Base-by-base conservation (phyloP, 768 basidiomycete species). In the Podaxis pistillaris region DNA sequence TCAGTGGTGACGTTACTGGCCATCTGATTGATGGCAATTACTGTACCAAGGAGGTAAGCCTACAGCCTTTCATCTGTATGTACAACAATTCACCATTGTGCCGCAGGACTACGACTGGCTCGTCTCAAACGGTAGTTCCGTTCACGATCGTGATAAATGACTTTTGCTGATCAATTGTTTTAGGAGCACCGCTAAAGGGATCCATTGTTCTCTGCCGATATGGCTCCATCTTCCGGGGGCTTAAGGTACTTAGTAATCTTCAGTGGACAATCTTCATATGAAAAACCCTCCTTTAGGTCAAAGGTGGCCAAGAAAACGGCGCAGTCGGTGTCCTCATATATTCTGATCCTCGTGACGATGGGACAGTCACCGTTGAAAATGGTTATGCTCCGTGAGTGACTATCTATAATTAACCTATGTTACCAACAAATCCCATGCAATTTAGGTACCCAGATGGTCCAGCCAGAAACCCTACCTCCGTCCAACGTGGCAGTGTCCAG, bases 401-500 rank as follows among this genome's bases (percentile, higher is more conserved):
- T 37, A 15, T 56, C 11, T 28, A 49, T 30, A 30, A 1, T 58
- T 33, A 47, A 17, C 41, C 36, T 24, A n/a, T 24, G 19, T 28
- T 12, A 6, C 41, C 24, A 24, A 15, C 41, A 30, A n/a, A 4
- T 15, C n/a, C 30, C 9, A 56, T 40, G 44, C 13, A 13, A 11
- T 17, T 19, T 49, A 70, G 69, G 24, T 90, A 93, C 69, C 96
- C 96, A 1, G 75, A 83, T 22, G 95, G 96, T 1, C 94, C 94
- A 19, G 95, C 94, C 37, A 82, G 93, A 56, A 91, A 93, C 73
- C 90, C 90, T 0, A 85, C 84, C 4, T 86, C 89, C 17, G 90
- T 97, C 9, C 87, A 97, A 70, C 84, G 94, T 56, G 95, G 94
- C 19, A 90, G 88, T 49, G 92, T 93, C 0, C 85, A 88, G 68